These are phyloP conservation scores for Blumeria graminis DNA, from an alignment of 2,329 filamentous ascomycete species.

Conservation along the genomic window DNA sequence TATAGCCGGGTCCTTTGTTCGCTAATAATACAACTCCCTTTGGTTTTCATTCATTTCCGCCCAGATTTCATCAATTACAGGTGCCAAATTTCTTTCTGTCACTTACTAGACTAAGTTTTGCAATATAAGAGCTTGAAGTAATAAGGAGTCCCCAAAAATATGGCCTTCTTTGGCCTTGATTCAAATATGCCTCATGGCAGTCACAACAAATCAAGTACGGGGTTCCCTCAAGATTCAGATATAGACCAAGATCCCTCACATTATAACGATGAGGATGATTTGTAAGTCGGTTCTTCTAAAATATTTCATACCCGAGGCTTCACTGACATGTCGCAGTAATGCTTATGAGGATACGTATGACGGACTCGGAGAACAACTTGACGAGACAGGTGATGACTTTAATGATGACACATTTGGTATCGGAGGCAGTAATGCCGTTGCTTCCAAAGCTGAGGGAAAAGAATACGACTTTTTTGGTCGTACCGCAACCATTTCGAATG, in stretches of 20 bases:
- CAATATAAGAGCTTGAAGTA: neutral
- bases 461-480: slow-evolving; percentile 95
- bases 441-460: slow-evolving; percentile 41
- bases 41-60: too few relatives aligned
- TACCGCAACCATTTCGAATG: slow-evolving; percentile 66
- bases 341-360: slow-evolving; percentile 98
- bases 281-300: slow-evolving; percentile 10
- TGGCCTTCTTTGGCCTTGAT: slow-evolving; percentile 90
- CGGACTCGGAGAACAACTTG: slow-evolving; percentile 69
- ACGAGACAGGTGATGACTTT: slow-evolving; percentile 80
- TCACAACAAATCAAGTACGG: slow-evolving; percentile 36
- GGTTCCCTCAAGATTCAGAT: slow-evolving; percentile 65
- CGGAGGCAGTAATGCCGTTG: slow-evolving; percentile 20
- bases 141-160: slow-evolving; percentile 15
- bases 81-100: too few relatives aligned
- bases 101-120: too few relatives aligned
- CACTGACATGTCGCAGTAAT: slow-evolving; percentile 21
- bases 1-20: too few relatives aligned
- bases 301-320: neutral
- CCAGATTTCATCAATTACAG: too few relatives aligned
- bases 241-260: slow-evolving; percentile 66
- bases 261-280: slow-evolving; percentile 25
- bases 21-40: too few relatives aligned
- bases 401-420: slow-evolving; percentile 86
- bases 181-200: slow-evolving; percentile 35